phyloP scores from a whole-genome alignment of 495 filamentous ascomycete genomes.

The Chaetomium cochliodes region DNA sequence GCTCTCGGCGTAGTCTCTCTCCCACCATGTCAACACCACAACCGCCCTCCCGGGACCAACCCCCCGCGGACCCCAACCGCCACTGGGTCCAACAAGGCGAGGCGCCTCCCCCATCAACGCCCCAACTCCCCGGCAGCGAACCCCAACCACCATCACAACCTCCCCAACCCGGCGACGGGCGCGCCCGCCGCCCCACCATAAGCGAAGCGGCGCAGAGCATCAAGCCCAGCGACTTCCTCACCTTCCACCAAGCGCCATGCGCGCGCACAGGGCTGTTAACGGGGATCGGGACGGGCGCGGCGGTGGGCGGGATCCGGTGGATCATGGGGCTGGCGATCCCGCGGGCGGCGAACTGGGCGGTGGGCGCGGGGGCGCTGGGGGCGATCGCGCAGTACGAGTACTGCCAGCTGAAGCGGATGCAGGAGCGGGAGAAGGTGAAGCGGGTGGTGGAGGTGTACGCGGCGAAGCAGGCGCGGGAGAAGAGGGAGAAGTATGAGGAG shows the following conservation, averaged over 20 bases:
- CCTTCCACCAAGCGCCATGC: conserved; percentile 78
- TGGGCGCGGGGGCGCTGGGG: conserved; percentile 64
- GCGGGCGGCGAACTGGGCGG: conserved; percentile 77
- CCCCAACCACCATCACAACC: not conserved
- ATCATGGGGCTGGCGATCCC: conserved; percentile 59
- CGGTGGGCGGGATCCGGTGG: conserved; percentile 66
- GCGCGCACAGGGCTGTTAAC: conserved; percentile 76
- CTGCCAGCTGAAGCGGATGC: conserved; percentile 67
- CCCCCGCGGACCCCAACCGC: conserved; percentile 17
- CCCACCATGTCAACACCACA: conserved; percentile 18
- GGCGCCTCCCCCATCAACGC: not conserved
- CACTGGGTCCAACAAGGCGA: conserved; percentile 20
- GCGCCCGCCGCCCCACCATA: conserved; percentile 37
- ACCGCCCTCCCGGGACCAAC: conserved; percentile 11
- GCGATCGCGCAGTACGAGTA: conserved; percentile 72
- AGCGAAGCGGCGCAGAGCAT: conserved; percentile 66
- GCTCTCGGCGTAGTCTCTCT: not conserved
- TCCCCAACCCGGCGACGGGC: conserved; percentile 6
- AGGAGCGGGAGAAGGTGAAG: conserved; percentile 76
- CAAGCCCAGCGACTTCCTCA: conserved; percentile 64
- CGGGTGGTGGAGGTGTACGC: conserved; percentile 78
- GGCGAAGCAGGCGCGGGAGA: conserved; percentile 57
- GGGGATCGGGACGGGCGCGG: conserved; percentile 77
- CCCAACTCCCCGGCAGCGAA: not conserved
- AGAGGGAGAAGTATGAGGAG: conserved; percentile 44